phyloP scores from a whole-genome alignment of 1,284 basidiomycete species.

The Gomphus bonarii region DNA sequence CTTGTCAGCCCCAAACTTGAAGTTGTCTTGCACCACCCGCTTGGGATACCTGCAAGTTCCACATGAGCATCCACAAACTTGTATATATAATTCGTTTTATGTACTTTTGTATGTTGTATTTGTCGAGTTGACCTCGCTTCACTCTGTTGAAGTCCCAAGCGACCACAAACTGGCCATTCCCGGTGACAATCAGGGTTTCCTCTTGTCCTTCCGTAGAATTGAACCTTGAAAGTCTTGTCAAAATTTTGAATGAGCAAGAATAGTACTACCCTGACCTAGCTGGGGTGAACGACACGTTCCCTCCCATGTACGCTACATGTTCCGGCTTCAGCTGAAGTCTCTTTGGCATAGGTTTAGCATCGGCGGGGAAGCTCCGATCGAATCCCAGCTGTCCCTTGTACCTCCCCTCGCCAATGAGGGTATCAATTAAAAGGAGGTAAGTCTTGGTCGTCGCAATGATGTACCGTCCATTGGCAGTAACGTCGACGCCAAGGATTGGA shows the following conservation, averaged over 20 bases:
- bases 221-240: conserved; percentile 47
- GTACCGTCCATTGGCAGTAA: conserved; percentile 89
- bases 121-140: conserved; percentile 83
- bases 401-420: conserved; percentile 85
- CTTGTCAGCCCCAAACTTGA: conserved; percentile 92
- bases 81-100: background rate
- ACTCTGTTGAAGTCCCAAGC: conserved; percentile 96
- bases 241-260: background rate
- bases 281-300: conserved; percentile 83
- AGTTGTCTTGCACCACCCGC: conserved; percentile 90
- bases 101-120: conserved; percentile 89
- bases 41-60: conserved; percentile 65
- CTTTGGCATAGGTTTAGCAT: conserved; percentile 85
- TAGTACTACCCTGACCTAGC: conserved; percentile 50
- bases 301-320: conserved; percentile 93
- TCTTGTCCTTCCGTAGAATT: conserved; percentile 74
- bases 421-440: conserved; percentile 92
- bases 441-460: conserved; percentile 95
- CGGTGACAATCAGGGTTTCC: conserved; percentile 95
- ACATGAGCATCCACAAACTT: conserved; percentile 11
- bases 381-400: conserved; percentile 86
- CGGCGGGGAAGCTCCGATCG: conserved; percentile 92
- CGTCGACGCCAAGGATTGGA: conserved; percentile 92
- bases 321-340: conserved; percentile 85
- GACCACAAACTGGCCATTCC: conserved; percentile 90